Conservation (phyloP, 2,329 filamentous ascomycete genomes). For the Cladophialophora psammophila region DNA sequence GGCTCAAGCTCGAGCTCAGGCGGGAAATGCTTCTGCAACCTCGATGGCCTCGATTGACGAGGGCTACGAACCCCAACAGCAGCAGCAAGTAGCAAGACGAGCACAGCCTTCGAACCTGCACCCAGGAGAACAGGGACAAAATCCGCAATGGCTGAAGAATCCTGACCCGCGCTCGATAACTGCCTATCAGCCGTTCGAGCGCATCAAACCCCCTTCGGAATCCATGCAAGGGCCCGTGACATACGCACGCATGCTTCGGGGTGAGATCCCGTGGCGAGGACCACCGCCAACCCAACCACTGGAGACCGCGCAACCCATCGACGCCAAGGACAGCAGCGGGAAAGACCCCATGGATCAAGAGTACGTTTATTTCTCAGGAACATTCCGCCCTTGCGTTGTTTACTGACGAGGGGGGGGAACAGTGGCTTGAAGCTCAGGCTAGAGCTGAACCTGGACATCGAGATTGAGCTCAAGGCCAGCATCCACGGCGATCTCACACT, state of each 20-base stretch:
- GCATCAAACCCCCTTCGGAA: conserved; percentile 63
- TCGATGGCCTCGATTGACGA: conserved; percentile 40
- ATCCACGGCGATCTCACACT: conserved; percentile 85
- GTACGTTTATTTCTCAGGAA: conserved; percentile 32
- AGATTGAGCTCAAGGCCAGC: conserved; percentile 84
- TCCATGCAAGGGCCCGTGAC: conserved; percentile 66
- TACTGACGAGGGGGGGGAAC: neutral
- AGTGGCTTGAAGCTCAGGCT: conserved; percentile 68
- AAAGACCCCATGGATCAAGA: conserved; percentile 51
- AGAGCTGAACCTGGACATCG: conserved; percentile 80
- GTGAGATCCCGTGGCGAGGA: conserved; percentile 62
- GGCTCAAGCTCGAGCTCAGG: conserved; percentile 31
- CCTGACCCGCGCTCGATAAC: conserved; percentile 47
- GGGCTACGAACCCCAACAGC: conserved; percentile 34
- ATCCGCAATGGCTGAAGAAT: conserved; percentile 38
- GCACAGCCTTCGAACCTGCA: conserved; percentile 22
- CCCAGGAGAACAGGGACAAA: conserved; percentile 20
- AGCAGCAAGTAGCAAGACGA: conserved; percentile 26
- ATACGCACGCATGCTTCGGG: conserved; percentile 60
- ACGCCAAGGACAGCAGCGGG: conserved; percentile 54
- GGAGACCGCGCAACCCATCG: conserved; percentile 49
- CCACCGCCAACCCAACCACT: conserved; percentile 59
- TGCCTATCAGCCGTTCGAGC: conserved; percentile 61
- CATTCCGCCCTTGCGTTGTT: neutral
- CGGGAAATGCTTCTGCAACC: conserved; percentile 37